Evolutionary conservation across 1,139 yeast genomes (phyloP).

Genomic region (Suhomyces wounanorum): DNA sequence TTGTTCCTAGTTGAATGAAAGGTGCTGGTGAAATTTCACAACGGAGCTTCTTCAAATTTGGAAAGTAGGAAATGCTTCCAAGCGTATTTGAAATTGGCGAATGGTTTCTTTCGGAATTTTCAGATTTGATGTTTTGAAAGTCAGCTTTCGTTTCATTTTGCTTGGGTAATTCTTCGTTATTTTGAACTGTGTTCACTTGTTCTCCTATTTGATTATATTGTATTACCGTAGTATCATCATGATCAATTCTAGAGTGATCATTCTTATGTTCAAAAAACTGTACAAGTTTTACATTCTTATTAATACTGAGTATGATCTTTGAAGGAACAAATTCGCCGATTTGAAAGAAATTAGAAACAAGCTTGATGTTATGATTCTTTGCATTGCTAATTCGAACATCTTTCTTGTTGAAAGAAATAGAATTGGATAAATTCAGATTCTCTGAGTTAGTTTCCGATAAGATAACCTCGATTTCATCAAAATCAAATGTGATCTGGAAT

Average conservation of each 20-base stretch:
- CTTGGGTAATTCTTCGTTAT: neutral
- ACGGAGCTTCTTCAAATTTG: constrained; percentile 24
- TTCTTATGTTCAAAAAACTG: constrained; percentile 8
- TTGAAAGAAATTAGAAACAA: constrained; percentile 26
- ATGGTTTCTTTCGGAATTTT: neutral
- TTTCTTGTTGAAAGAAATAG: constrained; percentile 14
- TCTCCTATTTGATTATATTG: constrained; percentile 8
- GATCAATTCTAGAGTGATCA: constrained; percentile 5
- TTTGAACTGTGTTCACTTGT: neutral
- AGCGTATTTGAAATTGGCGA: neutral
- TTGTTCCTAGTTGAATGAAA: constrained; percentile 21
- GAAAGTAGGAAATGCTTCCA: constrained; percentile 17
- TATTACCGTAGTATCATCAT: constrained; percentile 18
- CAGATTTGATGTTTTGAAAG: neutral
- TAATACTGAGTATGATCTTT: constrained; percentile 22
- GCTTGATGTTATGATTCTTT: constrained; percentile 19
- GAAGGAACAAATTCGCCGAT: constrained; percentile 30
- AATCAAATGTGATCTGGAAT: constrained; percentile 28
- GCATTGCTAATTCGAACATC: constrained; percentile 14
- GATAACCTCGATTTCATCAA: constrained; percentile 24
- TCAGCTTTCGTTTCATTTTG: neutral
- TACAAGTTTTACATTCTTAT: constrained; percentile 23
- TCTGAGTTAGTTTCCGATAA: constrained; percentile 10
- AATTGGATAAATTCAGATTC: constrained; percentile 7
- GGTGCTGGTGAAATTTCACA: constrained; percentile 24